Evolutionary conservation across 2,329 filamentous ascomycete genomes (phyloP).

Genomic region (Cytospora schulzeri): DNA sequence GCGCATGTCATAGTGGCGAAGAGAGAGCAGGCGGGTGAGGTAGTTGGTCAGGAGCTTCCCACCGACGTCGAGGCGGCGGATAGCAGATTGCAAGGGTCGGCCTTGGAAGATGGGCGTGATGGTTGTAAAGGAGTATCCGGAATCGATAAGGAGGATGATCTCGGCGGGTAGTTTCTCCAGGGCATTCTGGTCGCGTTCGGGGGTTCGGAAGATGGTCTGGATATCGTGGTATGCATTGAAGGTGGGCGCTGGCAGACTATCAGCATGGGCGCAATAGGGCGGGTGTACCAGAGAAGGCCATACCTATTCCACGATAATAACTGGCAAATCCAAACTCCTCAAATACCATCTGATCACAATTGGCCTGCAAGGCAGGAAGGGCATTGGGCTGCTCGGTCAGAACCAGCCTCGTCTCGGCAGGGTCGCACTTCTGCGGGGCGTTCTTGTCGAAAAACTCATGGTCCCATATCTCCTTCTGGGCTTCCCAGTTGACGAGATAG

Average conservation of each 20-base stretch:
- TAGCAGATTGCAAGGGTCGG: constrained; percentile 75
- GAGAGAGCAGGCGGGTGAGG: constrained; percentile 83
- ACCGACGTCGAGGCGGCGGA: constrained; percentile 85
- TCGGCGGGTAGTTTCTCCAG: constrained; percentile 62
- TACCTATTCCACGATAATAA: constrained; percentile 76
- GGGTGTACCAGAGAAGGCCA: constrained; percentile 29
- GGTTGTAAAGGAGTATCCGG: constrained; percentile 90
- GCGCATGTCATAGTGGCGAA: constrained; percentile 93
- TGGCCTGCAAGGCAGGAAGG: constrained; percentile 77
- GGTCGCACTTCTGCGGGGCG: constrained; percentile 70
- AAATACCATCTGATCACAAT: constrained; percentile 95
- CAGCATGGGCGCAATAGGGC: background rate
- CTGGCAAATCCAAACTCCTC: constrained; percentile 93
- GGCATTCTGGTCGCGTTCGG: constrained; percentile 43
- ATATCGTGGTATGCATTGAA: constrained; percentile 84
- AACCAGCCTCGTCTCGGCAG: constrained; percentile 78
- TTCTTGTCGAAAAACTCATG: constrained; percentile 76
- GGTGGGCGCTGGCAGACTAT: constrained; percentile 57
- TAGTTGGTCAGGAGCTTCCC: constrained; percentile 94
- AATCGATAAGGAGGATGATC: constrained; percentile 85
- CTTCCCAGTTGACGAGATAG: constrained; percentile 95
- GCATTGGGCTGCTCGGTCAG: constrained; percentile 86
- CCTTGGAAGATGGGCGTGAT: constrained; percentile 84
- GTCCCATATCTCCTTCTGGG: constrained; percentile 94
- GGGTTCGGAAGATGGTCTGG: constrained; percentile 67